Conservation (phyloP, 805 yeast genomes). For the Candida boleticola region DNA sequence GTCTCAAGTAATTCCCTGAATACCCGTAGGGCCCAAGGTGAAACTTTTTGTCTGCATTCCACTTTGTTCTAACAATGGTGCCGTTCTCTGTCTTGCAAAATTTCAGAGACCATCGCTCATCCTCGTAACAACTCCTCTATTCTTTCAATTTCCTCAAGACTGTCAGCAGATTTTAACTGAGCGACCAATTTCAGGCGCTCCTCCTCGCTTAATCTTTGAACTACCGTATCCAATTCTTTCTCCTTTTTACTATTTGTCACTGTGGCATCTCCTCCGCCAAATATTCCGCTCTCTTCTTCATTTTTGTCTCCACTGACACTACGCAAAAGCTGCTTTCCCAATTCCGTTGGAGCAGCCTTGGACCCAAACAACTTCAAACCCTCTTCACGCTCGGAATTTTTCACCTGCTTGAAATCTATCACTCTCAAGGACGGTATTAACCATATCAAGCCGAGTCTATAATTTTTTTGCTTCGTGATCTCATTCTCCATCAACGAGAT, state of each 20-base stretch:
- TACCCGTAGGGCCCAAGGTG: no score
- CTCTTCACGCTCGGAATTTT: constrained; percentile 46
- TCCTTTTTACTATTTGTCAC: constrained; percentile 20
- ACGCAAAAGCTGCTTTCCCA: constrained; percentile 8
- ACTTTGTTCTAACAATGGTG: no score
- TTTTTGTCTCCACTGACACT: constrained; percentile 6
- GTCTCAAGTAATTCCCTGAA: no score
- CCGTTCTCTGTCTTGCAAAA: no score
- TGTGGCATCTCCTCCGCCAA: not conserved
- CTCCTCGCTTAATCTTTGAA: constrained; percentile 49
- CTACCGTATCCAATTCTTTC: constrained; percentile 32
- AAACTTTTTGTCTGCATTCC: no score
- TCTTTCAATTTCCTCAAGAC: constrained; percentile 70
- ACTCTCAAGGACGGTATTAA: constrained; percentile 59
- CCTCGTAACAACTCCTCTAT: constrained; percentile 60
- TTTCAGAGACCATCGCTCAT: no score
- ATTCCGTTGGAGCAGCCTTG: not conserved
- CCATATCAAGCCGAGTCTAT: constrained; percentile 61
- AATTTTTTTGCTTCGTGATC: constrained; percentile 47
- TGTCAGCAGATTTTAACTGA: constrained; percentile 60
- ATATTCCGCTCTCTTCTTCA: constrained; percentile 5
- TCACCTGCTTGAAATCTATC: constrained; percentile 68
- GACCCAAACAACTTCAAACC: constrained; percentile 45
- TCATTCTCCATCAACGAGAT: constrained; percentile 61
- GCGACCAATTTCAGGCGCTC: constrained; percentile 52